A percentile compares a stretch with the other conserved stretches of the same genome.
Evolutionary conservation across 2,329 filamentous ascomycete genomes (phyloP).

Genomic region (Venturiaceae sp.): DNA sequence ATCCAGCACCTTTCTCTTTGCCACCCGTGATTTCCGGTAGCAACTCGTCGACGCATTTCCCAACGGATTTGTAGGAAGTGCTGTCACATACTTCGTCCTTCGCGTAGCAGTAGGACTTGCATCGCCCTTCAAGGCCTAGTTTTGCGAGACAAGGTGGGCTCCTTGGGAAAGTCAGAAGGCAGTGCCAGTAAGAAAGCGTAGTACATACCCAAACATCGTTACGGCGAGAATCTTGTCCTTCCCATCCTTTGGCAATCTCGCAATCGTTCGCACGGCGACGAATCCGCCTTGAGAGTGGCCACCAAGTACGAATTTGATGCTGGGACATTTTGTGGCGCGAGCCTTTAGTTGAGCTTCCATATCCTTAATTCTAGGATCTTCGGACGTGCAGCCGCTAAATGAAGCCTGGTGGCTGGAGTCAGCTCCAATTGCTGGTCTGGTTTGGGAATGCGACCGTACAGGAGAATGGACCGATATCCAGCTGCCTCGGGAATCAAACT

Average conservation of each 20-base stretch:
- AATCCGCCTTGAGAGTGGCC: slow-evolving; percentile 7
- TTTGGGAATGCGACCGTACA: not conserved
- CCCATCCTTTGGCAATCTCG: not conserved
- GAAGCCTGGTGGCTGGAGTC: not conserved
- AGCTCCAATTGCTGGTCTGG: not conserved
- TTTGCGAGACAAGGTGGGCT: not conserved
- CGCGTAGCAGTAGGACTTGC: slow-evolving; percentile 3
- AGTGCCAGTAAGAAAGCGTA: not conserved
- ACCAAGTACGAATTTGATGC: slow-evolving; percentile 6
- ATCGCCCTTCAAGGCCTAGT: not conserved
- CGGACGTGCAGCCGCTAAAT: not conserved
- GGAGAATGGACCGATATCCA: slow-evolving; percentile 8
- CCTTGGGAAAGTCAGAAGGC: not conserved
- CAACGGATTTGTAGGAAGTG: not conserved
- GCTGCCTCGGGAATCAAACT: slow-evolving; percentile 27
- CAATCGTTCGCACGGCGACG: not conserved
- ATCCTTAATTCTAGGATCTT: slow-evolving; percentile 3
- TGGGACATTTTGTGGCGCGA: not conserved
- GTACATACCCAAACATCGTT: slow-evolving; percentile 3
- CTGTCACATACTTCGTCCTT: slow-evolving; percentile 1
- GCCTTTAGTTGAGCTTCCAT: not conserved
- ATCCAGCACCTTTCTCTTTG: not conserved
- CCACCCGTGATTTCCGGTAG: not conserved
- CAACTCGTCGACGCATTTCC: not conserved
- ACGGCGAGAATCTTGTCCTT: slow-evolving; percentile 2